phyloP scores from a whole-genome alignment of 306 rosid genomes.

The Lathyrus sativus region DNA sequence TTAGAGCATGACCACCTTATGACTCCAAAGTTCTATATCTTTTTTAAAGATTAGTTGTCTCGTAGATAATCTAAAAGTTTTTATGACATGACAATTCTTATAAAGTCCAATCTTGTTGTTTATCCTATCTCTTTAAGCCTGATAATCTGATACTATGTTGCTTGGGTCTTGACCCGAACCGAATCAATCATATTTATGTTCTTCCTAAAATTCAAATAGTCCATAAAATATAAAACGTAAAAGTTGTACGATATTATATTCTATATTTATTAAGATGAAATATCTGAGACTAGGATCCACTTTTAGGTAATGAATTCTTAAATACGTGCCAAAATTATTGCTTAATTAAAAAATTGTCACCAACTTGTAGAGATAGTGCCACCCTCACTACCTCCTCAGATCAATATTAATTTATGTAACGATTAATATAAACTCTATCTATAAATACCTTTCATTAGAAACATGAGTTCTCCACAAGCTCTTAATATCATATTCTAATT shows the following conservation, averaged over 20 bases:
- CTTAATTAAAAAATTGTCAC: conserved; percentile 27
- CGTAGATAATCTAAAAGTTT: no score
- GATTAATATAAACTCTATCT: conserved; percentile 40
- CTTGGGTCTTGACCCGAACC: no score
- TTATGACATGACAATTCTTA: no score
- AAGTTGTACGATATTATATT: neutral
- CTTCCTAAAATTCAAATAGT: no score
- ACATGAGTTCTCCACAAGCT: conserved; percentile 59
- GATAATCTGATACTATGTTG: no score
- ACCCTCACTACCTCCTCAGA: conserved; percentile 31
- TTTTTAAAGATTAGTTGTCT: no score
- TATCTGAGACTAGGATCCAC: conserved; percentile 13
- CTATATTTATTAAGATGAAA: neutral
- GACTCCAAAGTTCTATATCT: no score
- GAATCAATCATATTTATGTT: no score
- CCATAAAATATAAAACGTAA: neutral
- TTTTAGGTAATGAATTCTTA: conserved; percentile 17
- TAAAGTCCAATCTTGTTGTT: no score
- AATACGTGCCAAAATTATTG: neutral
- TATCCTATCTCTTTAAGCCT: no score
- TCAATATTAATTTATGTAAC: conserved; percentile 6
- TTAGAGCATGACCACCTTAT: no score
- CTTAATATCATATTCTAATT: conserved; percentile 34
- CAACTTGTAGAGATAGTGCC: conserved; percentile 42
- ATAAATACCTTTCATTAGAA: conserved; percentile 44